Base-by-base conservation (phyloP, 805 yeast genomes). In the Pichia paraexigua region DNA sequence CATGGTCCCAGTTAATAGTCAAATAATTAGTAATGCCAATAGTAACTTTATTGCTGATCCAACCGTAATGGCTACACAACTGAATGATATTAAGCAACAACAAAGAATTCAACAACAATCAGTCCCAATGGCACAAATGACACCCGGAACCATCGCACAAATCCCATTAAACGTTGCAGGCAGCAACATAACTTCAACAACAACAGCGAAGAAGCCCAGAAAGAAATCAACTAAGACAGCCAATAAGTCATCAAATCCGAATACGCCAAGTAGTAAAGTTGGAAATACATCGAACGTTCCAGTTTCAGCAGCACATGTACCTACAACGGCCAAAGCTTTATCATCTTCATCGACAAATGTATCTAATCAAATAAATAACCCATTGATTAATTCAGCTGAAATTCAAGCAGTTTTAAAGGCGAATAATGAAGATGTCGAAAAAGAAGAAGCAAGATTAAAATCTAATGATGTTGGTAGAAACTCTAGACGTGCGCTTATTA, bases 401-500 rank as follows among this genome's bases (percentile, higher is more conserved):
- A 32, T 53, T 41, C 72, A 67, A 43, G 48, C 57, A 40, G 52
- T 63, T 20, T 39, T 68, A 51, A 61, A 60, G 45, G 71, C 66
- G 30, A 67, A 67, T 46, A 51, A 56, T 10, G 69, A 64, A 25
- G 47, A 57, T 48, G 49, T 66, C 21, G 54, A 58, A 11, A 62
- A 58, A 43, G 71, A 69, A 45, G 71, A 64, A 41, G 40, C 58
- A 15, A 56, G 58, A 20, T 47, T 60, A 37, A 60, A 54, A 10
- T 51, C 46, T 6, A 54, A 66, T 22, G 82, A 77, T 57, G 61
- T 69, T 15, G 73, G 72, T 53, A 64, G 76, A 54, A 68, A 68
- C 45, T 72, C 66, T 53, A 64, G 83, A 50, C 68, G 79, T 43
- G 79, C 74, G 47, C 66, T 79, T 43, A 47, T 49, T 3, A 22